A percentile compares a stretch with the other conserved stretches of the same genome.
Evolutionary conservation across 1,284 basidiomycete species (phyloP).

Genomic region (Cryptococcus maquisensis): DNA sequence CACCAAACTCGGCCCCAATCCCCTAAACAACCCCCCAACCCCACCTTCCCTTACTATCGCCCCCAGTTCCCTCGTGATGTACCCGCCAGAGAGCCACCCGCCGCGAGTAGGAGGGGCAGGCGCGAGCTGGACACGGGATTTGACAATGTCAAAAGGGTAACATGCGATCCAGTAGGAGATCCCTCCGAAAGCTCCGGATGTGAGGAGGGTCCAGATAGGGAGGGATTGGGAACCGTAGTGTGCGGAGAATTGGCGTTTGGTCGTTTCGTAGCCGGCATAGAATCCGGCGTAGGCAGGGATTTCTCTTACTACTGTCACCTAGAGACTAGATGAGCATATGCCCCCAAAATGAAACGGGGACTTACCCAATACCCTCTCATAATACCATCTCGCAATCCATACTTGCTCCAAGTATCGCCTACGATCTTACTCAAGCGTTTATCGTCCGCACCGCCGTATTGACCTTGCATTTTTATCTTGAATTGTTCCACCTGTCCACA

Average conservation of each 20-base stretch:
- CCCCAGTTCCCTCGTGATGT: conserved; percentile 68
- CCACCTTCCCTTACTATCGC: conserved; percentile 70
- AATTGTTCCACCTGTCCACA: conserved; percentile 52
- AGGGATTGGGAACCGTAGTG: conserved; percentile 51
- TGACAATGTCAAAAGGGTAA: conserved; percentile 88
- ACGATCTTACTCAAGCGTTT: conserved; percentile 69
- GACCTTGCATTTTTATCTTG: conserved; percentile 89
- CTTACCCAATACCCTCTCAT: conserved; percentile 95
- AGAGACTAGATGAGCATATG: not conserved
- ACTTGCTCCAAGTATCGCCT: conserved; percentile 75
- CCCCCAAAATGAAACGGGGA: not conserved
- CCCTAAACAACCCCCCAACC: conserved; percentile 65
- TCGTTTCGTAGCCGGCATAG: conserved; percentile 68
- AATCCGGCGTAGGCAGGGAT: conserved; percentile 93
- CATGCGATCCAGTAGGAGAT: conserved; percentile 90
- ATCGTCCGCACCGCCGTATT: conserved; percentile 58
- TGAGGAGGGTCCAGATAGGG: conserved; percentile 83
- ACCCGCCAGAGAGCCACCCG: conserved; percentile 57
- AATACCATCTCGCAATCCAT: conserved; percentile 78
- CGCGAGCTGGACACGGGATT: conserved; percentile 81
- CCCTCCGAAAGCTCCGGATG: conserved; percentile 83
- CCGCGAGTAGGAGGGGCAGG: conserved; percentile 68
- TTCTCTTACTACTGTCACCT: conserved; percentile 89
- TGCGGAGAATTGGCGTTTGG: conserved; percentile 67
- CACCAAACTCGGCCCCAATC: conserved; percentile 65